Conservation (phyloP, 2,329 filamentous ascomycete species). For the Aspergillus pseudoviridinutans region DNA sequence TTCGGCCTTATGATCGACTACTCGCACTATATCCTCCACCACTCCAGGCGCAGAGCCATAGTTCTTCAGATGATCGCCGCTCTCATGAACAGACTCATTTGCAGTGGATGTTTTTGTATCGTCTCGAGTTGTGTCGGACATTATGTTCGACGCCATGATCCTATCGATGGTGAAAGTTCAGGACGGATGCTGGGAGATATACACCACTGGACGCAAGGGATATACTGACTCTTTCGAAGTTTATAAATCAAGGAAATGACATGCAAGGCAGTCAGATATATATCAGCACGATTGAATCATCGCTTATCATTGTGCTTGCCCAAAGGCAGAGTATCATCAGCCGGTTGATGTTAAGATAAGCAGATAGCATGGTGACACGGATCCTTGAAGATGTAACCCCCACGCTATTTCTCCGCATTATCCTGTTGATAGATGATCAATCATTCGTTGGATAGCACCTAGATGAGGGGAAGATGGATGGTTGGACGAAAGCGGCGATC, state of each 20-base stretch:
- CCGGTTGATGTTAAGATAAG: neutral
- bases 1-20: conserved; percentile 46
- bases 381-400: neutral
- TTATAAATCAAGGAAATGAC: neutral
- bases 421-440: neutral
- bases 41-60: conserved; percentile 14
- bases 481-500: conserved; percentile 8
- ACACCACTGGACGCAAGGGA: neutral
- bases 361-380: neutral
- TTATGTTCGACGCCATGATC: conserved; percentile 2
- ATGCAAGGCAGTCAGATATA: neutral
- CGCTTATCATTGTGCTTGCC: neutral
- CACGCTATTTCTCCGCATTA: neutral
- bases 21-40: conserved; percentile 25
- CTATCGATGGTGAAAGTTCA: neutral
- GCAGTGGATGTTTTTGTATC: conserved; percentile 6
- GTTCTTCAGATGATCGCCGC: conserved; percentile 6
- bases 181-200: neutral
- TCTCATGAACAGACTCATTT: conserved; percentile 9
- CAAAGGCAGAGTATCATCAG: neutral
- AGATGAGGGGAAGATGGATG: neutral
- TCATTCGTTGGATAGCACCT: neutral
- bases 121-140: neutral
- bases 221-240: neutral
- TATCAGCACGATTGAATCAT: neutral